phyloP scores from a whole-genome alignment of 352 stramenopile genomes.

The Aphanomyces cochlioides region DNA sequence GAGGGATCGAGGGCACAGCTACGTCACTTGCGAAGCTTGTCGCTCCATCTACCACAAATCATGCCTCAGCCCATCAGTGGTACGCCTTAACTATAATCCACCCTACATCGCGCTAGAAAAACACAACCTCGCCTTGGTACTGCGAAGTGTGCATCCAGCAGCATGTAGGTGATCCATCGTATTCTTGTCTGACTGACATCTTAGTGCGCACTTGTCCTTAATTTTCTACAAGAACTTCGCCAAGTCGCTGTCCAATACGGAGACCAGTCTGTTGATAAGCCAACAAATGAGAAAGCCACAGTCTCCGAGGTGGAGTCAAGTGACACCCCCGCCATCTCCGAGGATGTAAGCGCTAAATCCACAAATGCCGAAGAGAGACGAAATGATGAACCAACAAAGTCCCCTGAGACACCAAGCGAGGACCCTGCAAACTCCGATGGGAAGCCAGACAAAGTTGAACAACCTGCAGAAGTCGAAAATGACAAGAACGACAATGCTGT shows the following conservation, averaged over 20 bases:
- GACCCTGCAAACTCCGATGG: too few relatives aligned
- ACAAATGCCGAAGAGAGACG: too few relatives aligned
- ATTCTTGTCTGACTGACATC: not conserved
- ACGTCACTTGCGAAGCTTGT: constrained; percentile 14
- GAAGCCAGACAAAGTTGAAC: too few relatives aligned
- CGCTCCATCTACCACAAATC: not conserved
- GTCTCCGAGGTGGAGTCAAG: not conserved
- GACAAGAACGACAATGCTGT: too few relatives aligned
- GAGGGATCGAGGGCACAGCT: not conserved
- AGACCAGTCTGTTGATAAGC: not conserved
- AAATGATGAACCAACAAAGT: too few relatives aligned
- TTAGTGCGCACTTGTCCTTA: constrained; percentile 20
- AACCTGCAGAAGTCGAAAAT: too few relatives aligned
- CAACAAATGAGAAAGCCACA: not conserved
- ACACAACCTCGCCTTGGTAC: constrained; percentile 15
- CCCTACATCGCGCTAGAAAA: not conserved
- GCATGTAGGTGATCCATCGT: constrained; percentile 1
- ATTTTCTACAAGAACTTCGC: constrained; percentile 21
- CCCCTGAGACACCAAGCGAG: too few relatives aligned
- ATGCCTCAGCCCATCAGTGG: not conserved
- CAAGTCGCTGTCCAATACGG: constrained; percentile 17
- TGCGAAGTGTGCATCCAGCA: constrained; percentile 25
- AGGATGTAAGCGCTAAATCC: not conserved
- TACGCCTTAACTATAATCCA: not conserved
- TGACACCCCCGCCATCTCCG: not conserved